Evolutionary conservation across 1,139 yeast species (phyloP), one percentile per base, ranked within the genome.

Genomic region (Lodderomyces beijingensis): DNA sequence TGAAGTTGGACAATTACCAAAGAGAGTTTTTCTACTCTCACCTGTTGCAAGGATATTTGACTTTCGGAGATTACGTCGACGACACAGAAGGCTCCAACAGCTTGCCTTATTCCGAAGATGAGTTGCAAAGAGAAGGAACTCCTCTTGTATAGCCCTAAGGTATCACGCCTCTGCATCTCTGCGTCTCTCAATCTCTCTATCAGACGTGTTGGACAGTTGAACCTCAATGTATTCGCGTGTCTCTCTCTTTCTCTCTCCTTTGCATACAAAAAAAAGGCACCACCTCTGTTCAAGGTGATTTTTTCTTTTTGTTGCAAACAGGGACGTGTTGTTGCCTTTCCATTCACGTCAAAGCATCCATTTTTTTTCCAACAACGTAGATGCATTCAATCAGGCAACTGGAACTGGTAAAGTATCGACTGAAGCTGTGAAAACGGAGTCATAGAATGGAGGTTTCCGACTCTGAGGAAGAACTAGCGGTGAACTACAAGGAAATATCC

Each of bases 1-100:
- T 30, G 7, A 36, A 43, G 12, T 38, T 50, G 24, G 42, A 41
- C 16, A 41, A 40, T 11, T 57, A 57, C 31, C 47, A 53, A 21
- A 41, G 62, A 37, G 32, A 31, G 9, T 36, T 41, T 4, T 57
- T 57, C 35, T 57, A 57, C 40, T 29, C 45, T 9, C 45, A 36
- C 6, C 24, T 30, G 24, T 43, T 44, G 22, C 44, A 49, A 43
- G 56, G 54, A 12, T 52, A 52, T 40, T 52, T 51, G 37, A 50
- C 46, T 7, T 46, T 30, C 21, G 32, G 38, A 3, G 38, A 39
- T 19, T 40, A 43, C 23, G 31, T 20, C 9, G 39, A 41, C 25
- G 40, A 39, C 14, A 20, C 33, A 4, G 4, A 27, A 5, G 41
- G 28, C 10, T 29, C 43, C 1, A 35, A 35, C 14, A 28, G 33